phyloP scores from a whole-genome alignment of 2,329 filamentous ascomycete genomes.

The Penicillium corylophilum region DNA sequence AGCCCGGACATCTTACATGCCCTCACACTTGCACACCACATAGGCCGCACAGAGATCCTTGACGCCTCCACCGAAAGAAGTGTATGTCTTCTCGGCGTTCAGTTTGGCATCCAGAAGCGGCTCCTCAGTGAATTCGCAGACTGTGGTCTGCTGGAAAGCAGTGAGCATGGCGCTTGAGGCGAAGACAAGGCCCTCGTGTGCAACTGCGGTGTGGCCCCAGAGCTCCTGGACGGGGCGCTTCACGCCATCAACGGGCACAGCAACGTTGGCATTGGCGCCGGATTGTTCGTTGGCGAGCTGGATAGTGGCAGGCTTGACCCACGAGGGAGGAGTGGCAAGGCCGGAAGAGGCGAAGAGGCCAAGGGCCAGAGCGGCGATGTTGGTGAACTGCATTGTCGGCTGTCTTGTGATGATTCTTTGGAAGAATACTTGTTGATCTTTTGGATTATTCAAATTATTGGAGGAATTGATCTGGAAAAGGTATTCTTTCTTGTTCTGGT shows the following conservation, averaged over 20 bases:
- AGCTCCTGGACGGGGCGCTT: constrained; percentile 19
- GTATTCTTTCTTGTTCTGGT: neutral
- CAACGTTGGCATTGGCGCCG: constrained; percentile 22
- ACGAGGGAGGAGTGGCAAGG: constrained; percentile 9
- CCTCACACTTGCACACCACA: constrained; percentile 16
- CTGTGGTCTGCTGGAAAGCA: constrained; percentile 17
- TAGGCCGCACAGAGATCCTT: constrained; percentile 17
- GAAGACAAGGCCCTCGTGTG: constrained; percentile 17
- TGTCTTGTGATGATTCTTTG: neutral
- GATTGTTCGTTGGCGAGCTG: constrained; percentile 29
- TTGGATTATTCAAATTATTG: neutral
- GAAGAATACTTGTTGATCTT: neutral
- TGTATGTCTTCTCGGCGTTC: constrained; percentile 14
- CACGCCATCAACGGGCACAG: constrained; percentile 20
- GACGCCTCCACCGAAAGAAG: constrained; percentile 4
- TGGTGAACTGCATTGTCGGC: constrained; percentile 23
- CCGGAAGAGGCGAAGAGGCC: constrained; percentile 20
- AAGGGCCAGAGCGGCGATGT: constrained; percentile 12
- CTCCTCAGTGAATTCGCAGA: constrained; percentile 20
- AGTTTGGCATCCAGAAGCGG: constrained; percentile 6
- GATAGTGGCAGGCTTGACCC: constrained; percentile 16
- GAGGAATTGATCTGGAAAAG: neutral
- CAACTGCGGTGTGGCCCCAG: constrained; percentile 24
- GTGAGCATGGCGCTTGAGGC: constrained; percentile 27
- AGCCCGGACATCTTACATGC: constrained; percentile 5